Conservation (phyloP, 352 stramenopile species). For the Phytophthora vignae region DNA sequence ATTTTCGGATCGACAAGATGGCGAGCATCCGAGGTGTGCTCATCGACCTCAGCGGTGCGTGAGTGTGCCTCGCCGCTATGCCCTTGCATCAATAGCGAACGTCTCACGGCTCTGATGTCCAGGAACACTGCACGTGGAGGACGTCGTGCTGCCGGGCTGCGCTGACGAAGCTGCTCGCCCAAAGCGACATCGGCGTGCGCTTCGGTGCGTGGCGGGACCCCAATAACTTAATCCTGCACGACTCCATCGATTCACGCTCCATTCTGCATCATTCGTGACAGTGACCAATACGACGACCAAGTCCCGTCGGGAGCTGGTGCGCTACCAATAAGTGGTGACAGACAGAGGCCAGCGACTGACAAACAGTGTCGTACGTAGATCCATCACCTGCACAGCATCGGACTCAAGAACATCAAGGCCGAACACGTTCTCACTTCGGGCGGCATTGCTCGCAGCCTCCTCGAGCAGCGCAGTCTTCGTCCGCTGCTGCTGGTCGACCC, state of each 20-base stretch:
- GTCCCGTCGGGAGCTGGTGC: constrained; percentile 52
- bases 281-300: constrained; percentile 83
- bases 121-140: constrained; percentile 67
- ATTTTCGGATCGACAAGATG: constrained; percentile 16
- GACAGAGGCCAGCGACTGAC: not conserved
- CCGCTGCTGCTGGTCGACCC: constrained; percentile 58
- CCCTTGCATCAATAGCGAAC: not conserved
- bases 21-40: constrained; percentile 49
- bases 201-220: constrained; percentile 41
- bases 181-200: constrained; percentile 45
- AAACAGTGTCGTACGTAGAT: constrained; percentile 31
- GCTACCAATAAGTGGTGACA: not conserved
- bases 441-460: constrained; percentile 46
- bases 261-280: constrained; percentile 15
- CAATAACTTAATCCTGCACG: no score
- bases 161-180: constrained; percentile 45
- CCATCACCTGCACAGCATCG: constrained; percentile 54
- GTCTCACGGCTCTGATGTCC: not conserved
- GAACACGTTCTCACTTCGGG: constrained; percentile 58
- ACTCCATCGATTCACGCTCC: no score
- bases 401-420: constrained; percentile 45
- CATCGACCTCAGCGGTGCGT: constrained; percentile 64
- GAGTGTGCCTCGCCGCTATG: not conserved
- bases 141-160: constrained; percentile 51
- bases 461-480: constrained; percentile 46